Percentiles rank a stretch among this genome's conserved stretches.
phyloP scores from a whole-genome alignment of 768 basidiomycete species.

The Pisolithus microcarpus region DNA sequence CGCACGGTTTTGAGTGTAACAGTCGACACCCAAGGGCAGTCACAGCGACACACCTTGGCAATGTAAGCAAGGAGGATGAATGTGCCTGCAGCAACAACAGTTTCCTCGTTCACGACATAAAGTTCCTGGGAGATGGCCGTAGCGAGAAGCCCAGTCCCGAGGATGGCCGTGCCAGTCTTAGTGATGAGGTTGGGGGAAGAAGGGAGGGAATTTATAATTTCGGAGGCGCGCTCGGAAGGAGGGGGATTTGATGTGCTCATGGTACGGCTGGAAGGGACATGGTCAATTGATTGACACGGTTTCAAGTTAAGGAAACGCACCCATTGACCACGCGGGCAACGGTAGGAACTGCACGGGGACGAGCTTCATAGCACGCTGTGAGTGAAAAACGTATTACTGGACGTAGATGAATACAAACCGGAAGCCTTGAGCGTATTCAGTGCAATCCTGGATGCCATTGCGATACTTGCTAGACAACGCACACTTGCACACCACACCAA shows the following conservation, averaged over 20 bases:
- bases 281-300: constrained; percentile 6
- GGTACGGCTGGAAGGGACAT: constrained; percentile 42
- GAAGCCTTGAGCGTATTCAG: constrained; percentile 55
- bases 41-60: constrained; percentile 52
- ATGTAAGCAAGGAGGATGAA: constrained; percentile 77
- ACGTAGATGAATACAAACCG: constrained; percentile 31
- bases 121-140: constrained; percentile 95
- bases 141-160: constrained; percentile 83
- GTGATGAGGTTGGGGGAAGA: constrained; percentile 84
- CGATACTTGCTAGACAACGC: constrained; percentile 2
- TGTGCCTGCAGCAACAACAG: constrained; percentile 79
- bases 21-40: not conserved
- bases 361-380: constrained; percentile 31
- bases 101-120: constrained; percentile 96
- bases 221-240: constrained; percentile 80
- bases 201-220: constrained; percentile 83
- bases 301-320: constrained; percentile 30
- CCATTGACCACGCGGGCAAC: constrained; percentile 39
- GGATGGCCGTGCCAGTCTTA: constrained; percentile 89
- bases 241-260: constrained; percentile 63
- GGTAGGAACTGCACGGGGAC: constrained; percentile 46
- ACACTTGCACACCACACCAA: constrained; percentile 3
- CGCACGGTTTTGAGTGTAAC: constrained; percentile 11
- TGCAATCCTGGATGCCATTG: constrained; percentile 69
- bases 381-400: not conserved